Conservation (phyloP, 805 yeast species). For the Debaryomyces prosopidis region DNA sequence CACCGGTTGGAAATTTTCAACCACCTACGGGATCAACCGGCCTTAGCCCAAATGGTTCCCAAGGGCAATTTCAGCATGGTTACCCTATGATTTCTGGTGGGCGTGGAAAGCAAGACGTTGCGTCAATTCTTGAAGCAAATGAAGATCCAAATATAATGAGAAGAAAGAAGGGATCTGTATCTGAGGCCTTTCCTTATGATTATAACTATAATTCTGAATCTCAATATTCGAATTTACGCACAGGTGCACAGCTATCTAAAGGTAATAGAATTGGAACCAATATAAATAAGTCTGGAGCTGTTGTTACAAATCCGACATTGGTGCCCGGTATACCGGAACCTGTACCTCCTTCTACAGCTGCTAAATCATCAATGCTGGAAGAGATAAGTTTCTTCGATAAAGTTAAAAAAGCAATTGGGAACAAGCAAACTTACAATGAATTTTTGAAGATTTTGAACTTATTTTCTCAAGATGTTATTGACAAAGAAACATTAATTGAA, state of each 20-base stretch:
- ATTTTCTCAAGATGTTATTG: constrained; percentile 88
- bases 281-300: constrained; percentile 29
- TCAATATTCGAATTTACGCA: constrained; percentile 49
- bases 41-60: constrained; percentile 22
- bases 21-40: constrained; percentile 50
- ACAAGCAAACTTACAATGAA: constrained; percentile 88
- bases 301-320: constrained; percentile 56
- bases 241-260: constrained; percentile 25
- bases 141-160: background rate
- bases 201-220: constrained; percentile 44
- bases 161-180: constrained; percentile 22
- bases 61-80: constrained; percentile 18
- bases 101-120: constrained; percentile 11
- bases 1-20: constrained; percentile 88
- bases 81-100: constrained; percentile 10
- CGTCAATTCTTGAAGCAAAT: constrained; percentile 1
- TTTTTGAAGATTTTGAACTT: constrained; percentile 85
- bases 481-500: constrained; percentile 75
- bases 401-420: constrained; percentile 84
- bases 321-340: constrained; percentile 90
- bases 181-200: constrained; percentile 32
- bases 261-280: constrained; percentile 12
- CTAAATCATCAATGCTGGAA: constrained; percentile 68
- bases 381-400: constrained; percentile 90
- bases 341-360: constrained; percentile 44